These are phyloP conservation scores for Hypoxylon intermedium DNA, from an alignment of 495 filamentous ascomycete genomes.

Conservation along the genomic window DNA sequence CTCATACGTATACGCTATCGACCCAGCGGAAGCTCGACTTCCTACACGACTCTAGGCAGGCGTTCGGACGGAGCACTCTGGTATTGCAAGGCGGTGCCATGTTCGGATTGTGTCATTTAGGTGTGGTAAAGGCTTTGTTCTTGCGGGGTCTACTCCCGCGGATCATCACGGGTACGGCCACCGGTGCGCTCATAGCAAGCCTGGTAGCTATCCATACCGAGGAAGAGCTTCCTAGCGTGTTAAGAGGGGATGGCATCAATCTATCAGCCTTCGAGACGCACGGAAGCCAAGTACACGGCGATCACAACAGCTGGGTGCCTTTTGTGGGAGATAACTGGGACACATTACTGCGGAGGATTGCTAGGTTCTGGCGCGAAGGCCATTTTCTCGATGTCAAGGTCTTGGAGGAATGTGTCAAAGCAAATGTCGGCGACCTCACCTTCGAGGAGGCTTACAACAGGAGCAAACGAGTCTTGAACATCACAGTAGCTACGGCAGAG, in stretches of 20 bases:
- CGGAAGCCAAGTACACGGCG: slow-evolving; percentile 32
- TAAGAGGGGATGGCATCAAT: slow-evolving; percentile 82
- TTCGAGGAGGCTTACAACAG: slow-evolving; percentile 92
- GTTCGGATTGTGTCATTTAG: slow-evolving; percentile 90
- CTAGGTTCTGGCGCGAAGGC: slow-evolving; percentile 73
- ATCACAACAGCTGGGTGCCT: slow-evolving; percentile 21
- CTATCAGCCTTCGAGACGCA: slow-evolving; percentile 74
- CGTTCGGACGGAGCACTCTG: slow-evolving; percentile 85
- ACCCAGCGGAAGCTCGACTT: slow-evolving; percentile 88
- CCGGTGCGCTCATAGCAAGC: slow-evolving; percentile 88
- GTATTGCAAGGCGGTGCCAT: slow-evolving; percentile 91
- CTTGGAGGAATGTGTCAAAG: slow-evolving; percentile 82
- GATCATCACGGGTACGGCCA: slow-evolving; percentile 91
- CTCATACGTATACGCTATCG: slow-evolving; percentile 65
- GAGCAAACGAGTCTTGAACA: slow-evolving; percentile 89
- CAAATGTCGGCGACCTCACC: slow-evolving; percentile 87
- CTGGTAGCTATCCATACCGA: slow-evolving; percentile 89
- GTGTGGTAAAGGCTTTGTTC: slow-evolving; percentile 89
- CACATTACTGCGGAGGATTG: slow-evolving; percentile 66
- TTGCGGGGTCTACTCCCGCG: slow-evolving; percentile 82
- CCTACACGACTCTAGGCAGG: slow-evolving; percentile 87
- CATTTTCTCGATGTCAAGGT: slow-evolving; percentile 84
- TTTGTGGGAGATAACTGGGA: slow-evolving; percentile 55
- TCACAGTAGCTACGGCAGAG: slow-evolving; percentile 80
- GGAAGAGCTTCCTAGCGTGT: slow-evolving; percentile 77